Conservation (phyloP, 75 land plant species). For the Chamaecyparis obtusa region DNA sequence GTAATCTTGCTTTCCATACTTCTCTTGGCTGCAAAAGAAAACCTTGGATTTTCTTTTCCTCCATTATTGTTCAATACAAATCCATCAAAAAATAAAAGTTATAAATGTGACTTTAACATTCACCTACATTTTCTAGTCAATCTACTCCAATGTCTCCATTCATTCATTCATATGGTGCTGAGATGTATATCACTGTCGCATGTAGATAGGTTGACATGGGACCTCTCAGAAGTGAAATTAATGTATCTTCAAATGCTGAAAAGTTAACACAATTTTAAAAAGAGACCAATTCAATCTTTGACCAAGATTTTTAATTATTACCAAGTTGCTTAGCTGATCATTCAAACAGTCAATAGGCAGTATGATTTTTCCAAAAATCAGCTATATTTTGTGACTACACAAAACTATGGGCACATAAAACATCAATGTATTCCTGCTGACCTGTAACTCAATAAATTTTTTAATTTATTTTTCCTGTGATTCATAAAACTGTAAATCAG, state of each 20-base stretch:
- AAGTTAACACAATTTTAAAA: neutral
- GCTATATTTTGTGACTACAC: neutral
- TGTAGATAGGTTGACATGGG: neutral
- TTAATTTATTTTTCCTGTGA: no score
- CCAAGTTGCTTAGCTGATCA: neutral
- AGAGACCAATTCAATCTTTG: neutral
- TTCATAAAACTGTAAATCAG: neutral
- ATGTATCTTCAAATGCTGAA: neutral
- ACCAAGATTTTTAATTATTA: neutral
- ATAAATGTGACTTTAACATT: neutral
- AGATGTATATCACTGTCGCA: neutral
- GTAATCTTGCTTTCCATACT: neutral
- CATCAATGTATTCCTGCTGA: neutral
- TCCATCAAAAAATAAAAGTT: neutral
- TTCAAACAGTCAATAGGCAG: neutral
- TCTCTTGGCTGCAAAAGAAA: neutral
- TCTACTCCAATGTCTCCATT: neutral
- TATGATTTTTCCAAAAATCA: neutral
- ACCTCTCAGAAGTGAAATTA: neutral
- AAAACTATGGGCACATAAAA: neutral
- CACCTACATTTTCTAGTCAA: neutral
- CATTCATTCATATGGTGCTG: neutral
- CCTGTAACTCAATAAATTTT: neutral
- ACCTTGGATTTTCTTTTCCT: neutral
- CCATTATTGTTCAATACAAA: neutral